Base-by-base conservation (phyloP, 768 basidiomycete genomes). In the Vishniacozyma victoriae region DNA sequence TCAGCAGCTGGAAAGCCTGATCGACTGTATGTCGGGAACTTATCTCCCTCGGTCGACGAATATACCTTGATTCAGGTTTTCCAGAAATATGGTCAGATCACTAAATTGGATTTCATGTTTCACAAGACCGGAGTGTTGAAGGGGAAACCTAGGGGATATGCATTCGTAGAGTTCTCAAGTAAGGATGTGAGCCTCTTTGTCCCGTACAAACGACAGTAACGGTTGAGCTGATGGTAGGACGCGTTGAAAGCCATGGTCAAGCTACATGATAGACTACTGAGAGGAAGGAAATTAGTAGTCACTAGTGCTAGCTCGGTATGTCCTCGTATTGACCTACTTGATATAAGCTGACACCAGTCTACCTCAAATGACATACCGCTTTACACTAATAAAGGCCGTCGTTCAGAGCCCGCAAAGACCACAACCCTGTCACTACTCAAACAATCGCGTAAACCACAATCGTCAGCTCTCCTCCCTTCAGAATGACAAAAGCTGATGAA, bases 71-170 rank as follows among this genome's bases (percentile, higher is more conserved):
- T 97, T 18, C 87, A 92, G 72, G 72, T 92, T 27, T 95, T 95
- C 73, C 80, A 85, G 25, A 91, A 86, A 73, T 91, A 83, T 69
- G 95, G 95, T 46, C 90, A 88, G 72, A 79, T 97, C 52, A 80
- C 88, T 18, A 88, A 90, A 58, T 79, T 96, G 43, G 95, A 99
- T 72, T 96, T 83, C 71, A 78, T 96, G 54, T 96, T 96, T 66
- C 92, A 99, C 77, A 96, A 93, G 73, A 76, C 85, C 0, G 95
- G 93, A 0, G 78, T 82, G 12, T 73, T 83, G 63, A 91, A 84
- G 67, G 95, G 95, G 15, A 95, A 87, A 69, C 92, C 95, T 0
- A 78, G 92, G 12, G 93, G 95, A 4, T 97, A 93, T 71, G 92
- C 91, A 0, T 99, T 97, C 59, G 74, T 99, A 26, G 88, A 96